phyloP scores from a whole-genome alignment of 148 eudicot genomes.

The Silene latifolia region DNA sequence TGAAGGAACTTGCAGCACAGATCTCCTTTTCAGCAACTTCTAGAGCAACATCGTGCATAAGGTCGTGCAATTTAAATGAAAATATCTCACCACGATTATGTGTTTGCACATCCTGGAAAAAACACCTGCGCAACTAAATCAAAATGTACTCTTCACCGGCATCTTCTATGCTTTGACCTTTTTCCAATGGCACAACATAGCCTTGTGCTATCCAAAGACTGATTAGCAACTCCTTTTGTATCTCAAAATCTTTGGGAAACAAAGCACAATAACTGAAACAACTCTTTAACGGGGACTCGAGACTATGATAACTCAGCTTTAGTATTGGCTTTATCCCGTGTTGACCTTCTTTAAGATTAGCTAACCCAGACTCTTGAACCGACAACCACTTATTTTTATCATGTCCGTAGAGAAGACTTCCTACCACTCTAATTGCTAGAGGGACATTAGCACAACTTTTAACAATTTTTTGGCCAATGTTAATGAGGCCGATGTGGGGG shows the following conservation, averaged over 20 bases:
- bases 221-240: not conserved
- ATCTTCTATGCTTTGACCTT: conserved; percentile 4
- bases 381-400: conserved; percentile 9
- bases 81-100: not conserved
- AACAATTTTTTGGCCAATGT: conserved; percentile 6
- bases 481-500: not conserved
- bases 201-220: conserved; percentile 13
- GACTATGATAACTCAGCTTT: conserved; percentile 10
- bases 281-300: conserved; percentile 5
- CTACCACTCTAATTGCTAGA: conserved; percentile 8
- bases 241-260: not conserved
- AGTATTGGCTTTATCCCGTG: not conserved
- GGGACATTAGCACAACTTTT: conserved; percentile 8
- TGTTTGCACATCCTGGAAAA: conserved; percentile 2
- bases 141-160: not conserved
- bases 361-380: not conserved
- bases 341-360: not conserved
- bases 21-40: conserved; percentile 2
- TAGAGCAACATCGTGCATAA: conserved; percentile 11
- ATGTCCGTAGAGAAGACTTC: conserved; percentile 1
- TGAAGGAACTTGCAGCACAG: not conserved
- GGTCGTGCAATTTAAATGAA: not conserved
- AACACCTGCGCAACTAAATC: no score
- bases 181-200: not conserved
- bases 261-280: conserved; percentile 4